Evolutionary conservation across 345 rosid genomes (phyloP).

Genomic region (Trapa incisa): DNA sequence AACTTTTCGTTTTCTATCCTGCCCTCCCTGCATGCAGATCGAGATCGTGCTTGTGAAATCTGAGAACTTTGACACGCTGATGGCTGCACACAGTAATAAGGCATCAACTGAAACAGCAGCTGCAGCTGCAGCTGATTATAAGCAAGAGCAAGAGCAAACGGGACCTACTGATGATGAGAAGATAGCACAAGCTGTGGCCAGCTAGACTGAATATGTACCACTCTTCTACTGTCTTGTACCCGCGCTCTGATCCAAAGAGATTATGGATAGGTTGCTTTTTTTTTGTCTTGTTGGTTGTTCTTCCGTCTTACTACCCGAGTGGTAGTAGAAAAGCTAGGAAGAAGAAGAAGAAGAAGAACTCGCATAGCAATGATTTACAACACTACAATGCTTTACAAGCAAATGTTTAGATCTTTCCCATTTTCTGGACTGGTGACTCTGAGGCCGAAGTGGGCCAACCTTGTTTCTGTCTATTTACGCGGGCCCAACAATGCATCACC

Average conservation of each 20-base stretch:
- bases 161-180: slow-evolving; percentile 4
- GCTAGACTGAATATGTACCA: slow-evolving; percentile 1
- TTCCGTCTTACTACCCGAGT: neutral
- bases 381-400: no score
- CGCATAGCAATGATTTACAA: no score
- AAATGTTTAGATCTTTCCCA: no score
- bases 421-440: no score
- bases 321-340: neutral
- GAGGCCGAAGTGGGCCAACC: no score
- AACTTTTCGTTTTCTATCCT: neutral
- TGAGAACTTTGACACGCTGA: slow-evolving; percentile 56
- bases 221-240: slow-evolving; percentile 13
- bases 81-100: slow-evolving; percentile 17
- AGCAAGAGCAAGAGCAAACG: slow-evolving; percentile 21
- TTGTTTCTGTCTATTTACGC: no score
- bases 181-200: slow-evolving; percentile 12
- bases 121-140: slow-evolving; percentile 13
- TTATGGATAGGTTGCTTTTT: neutral
- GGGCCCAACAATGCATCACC: no score
- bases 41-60: slow-evolving; percentile 67
- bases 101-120: slow-evolving; percentile 9
- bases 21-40: slow-evolving; percentile 21
- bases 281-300: neutral
- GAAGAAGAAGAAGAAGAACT: no score
- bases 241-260: neutral